A percentile compares a stretch with the other conserved stretches of the same genome.
Conservation (phyloP, 495 filamentous ascomycete genomes). For the Podospora comata region DNA sequence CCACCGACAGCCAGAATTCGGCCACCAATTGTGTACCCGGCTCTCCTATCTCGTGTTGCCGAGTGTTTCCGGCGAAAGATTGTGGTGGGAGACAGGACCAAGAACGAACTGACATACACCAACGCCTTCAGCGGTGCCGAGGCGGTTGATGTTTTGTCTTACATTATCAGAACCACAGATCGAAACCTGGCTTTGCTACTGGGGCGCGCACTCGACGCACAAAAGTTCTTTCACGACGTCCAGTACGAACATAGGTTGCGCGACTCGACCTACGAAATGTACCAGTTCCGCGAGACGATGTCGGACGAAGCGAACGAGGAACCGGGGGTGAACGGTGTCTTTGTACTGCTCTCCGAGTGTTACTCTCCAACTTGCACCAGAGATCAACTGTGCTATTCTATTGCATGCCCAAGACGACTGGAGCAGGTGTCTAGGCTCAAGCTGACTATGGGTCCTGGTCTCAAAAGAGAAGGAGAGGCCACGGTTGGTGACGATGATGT, state of each 20-base stretch:
- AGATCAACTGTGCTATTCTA: constrained; percentile 95
- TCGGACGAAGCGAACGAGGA: constrained; percentile 76
- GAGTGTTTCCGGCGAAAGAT: constrained; percentile 88
- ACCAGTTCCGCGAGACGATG: constrained; percentile 92
- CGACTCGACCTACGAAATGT: constrained; percentile 86
- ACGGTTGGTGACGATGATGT: constrained; percentile 74
- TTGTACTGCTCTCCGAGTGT: constrained; percentile 92
- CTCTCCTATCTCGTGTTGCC: constrained; percentile 83
- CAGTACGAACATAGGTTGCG: constrained; percentile 95
- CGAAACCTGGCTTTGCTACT: constrained; percentile 89
- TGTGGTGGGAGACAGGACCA: constrained; percentile 75
- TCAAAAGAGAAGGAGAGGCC: constrained; percentile 77
- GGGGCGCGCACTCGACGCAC: constrained; percentile 91
- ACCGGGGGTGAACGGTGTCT: constrained; percentile 87
- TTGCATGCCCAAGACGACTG: constrained; percentile 89
- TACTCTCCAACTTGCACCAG: constrained; percentile 97
- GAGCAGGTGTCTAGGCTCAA: constrained; percentile 95
- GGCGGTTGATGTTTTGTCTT: constrained; percentile 89
- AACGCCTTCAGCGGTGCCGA: constrained; percentile 92
- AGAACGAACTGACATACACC: constrained; percentile 96
- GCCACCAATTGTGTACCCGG: constrained; percentile 86
- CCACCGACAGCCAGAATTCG: constrained; percentile 51
- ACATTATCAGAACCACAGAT: constrained; percentile 95
- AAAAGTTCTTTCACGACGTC: constrained; percentile 99
- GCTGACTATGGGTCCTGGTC: constrained; percentile 81